Evolutionary conservation across 805 yeast genomes (phyloP).

Genomic region (Myxozyma lipomycoides): DNA sequence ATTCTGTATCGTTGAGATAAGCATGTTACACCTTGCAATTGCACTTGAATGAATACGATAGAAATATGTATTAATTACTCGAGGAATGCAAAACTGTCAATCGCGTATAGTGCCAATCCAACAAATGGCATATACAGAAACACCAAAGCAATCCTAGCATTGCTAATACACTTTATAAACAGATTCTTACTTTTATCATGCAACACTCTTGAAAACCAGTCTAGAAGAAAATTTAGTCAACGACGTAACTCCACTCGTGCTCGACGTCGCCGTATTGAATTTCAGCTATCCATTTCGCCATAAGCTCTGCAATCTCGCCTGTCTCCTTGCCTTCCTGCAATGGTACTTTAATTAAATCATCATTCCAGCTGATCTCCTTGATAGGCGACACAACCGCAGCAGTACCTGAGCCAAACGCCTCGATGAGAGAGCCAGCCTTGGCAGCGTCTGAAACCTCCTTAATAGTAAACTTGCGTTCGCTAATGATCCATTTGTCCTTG

Average conservation of each 20-base stretch:
- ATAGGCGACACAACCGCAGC: conserved; percentile 97
- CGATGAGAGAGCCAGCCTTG: conserved; percentile 74
- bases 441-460: conserved; percentile 75
- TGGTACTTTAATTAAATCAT: conserved; percentile 71
- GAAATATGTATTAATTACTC: too few relatives aligned
- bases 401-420: conserved; percentile 96
- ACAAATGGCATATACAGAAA: too few relatives aligned
- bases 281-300: conserved; percentile 81
- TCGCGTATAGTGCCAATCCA: too few relatives aligned
- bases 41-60: too few relatives aligned
- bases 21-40: too few relatives aligned
- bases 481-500: conserved; percentile 72
- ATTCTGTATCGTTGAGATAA: too few relatives aligned
- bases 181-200: too few relatives aligned
- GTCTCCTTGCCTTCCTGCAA: conserved; percentile 71
- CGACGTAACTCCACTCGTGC: conserved; percentile 37
- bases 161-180: too few relatives aligned
- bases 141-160: too few relatives aligned
- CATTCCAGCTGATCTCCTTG: conserved; percentile 77
- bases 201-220: too few relatives aligned
- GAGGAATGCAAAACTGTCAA: too few relatives aligned
- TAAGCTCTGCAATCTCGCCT: conserved; percentile 71
- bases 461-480: conserved; percentile 81
- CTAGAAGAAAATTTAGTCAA: too few relatives aligned
- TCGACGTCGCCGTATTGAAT: conserved; percentile 85